Evolutionary conservation across 1,284 basidiomycete genomes (phyloP).

Genomic region (Leccinum subspadiceum): DNA sequence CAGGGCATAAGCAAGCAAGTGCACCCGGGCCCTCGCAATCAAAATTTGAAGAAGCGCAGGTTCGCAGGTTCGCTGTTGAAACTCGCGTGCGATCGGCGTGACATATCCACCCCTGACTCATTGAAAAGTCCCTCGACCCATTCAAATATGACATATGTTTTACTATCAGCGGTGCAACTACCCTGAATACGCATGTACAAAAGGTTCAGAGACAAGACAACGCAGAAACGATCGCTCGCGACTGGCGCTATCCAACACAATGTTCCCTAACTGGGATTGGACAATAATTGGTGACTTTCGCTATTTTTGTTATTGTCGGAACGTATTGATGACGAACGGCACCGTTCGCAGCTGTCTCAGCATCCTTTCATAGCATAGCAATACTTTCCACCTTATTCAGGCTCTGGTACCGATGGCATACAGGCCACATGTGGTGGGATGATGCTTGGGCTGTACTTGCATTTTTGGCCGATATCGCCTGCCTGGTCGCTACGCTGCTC

Average conservation of each 20-base stretch:
- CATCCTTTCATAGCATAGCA: conserved; percentile 23
- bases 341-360: conserved; percentile 11
- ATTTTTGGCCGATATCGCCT: conserved; percentile 15
- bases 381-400: conserved; percentile 26
- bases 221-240: neutral
- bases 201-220: conserved; percentile 1
- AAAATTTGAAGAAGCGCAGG: neutral
- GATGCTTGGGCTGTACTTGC: conserved; percentile 24
- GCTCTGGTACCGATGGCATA: conserved; percentile 25
- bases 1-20: neutral
- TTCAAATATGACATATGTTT: neutral
- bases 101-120: neutral
- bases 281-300: conserved; percentile 12
- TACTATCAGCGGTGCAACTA: neutral
- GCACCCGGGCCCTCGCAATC: neutral
- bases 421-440: conserved; percentile 29
- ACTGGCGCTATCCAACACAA: neutral
- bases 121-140: neutral
- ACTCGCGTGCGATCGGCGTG: neutral
- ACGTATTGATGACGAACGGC: neutral
- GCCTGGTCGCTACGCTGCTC: conserved; percentile 10
- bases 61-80: neutral
- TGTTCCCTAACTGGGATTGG: conserved; percentile 20
- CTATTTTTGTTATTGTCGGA: neutral
- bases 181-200: conserved; percentile 1